These are phyloP conservation scores for Debaryomycetaceae sp. DNA, from an alignment of 1,139 yeast species.

Conservation along the genomic window DNA sequence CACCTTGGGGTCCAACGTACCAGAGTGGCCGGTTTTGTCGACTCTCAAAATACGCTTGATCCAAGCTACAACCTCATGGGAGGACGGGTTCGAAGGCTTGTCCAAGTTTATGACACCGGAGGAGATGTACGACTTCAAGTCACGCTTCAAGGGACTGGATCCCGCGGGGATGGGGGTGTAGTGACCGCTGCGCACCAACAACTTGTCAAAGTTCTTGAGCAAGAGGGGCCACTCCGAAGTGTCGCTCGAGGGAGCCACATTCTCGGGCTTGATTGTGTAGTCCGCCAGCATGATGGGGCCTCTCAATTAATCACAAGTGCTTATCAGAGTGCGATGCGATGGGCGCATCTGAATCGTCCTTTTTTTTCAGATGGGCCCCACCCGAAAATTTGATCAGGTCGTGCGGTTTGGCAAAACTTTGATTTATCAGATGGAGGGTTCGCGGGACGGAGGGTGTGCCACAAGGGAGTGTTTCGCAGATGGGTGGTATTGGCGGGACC, in stretches of 20 bases:
- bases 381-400: background rate
- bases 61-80: slow-evolving; percentile 99
- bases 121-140: slow-evolving; percentile 76
- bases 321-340: background rate
- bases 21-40: slow-evolving; percentile 98
- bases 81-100: slow-evolving; percentile 95
- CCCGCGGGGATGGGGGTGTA: slow-evolving; percentile 97
- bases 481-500: too few relatives aligned
- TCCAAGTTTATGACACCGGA: slow-evolving; percentile 96
- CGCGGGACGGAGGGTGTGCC: too few relatives aligned
- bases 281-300: slow-evolving; percentile 42
- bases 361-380: background rate
- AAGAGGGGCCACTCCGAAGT: slow-evolving; percentile 94
- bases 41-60: slow-evolving; percentile 88
- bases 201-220: slow-evolving; percentile 86
- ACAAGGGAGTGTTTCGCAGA: too few relatives aligned
- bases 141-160: slow-evolving; percentile 89
- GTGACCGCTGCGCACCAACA: slow-evolving; percentile 90
- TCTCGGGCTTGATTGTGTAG: slow-evolving; percentile 83
- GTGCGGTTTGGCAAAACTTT: background rate
- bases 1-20: slow-evolving; percentile 97
- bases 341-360: background rate
- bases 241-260: slow-evolving; percentile 66
- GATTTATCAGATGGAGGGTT: too few relatives aligned
- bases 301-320: slow-evolving; percentile 1